Conservation (phyloP, 2,329 filamentous ascomycete species). For the Penicillium decumbens region DNA sequence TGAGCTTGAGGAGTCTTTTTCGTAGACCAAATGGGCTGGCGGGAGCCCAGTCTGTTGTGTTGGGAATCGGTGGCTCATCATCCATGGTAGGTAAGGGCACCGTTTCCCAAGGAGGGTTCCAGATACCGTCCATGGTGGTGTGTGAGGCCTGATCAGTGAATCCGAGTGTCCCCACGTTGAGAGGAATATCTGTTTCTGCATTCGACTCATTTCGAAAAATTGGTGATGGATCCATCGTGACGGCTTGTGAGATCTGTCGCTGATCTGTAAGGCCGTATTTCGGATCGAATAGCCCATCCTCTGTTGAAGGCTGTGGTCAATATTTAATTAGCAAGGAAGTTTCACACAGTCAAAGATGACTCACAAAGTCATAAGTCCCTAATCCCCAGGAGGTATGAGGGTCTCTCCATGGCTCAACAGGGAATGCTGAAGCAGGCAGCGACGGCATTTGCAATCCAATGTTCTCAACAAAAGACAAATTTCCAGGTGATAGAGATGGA, state of each 20-base stretch:
- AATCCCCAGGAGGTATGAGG: not conserved
- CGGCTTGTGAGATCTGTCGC: not conserved
- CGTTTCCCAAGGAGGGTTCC: not conserved
- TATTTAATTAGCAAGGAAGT: not conserved
- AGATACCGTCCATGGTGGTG: not conserved
- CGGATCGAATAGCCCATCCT: not conserved
- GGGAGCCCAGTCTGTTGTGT: not conserved
- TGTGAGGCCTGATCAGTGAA: not conserved
- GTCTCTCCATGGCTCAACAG: conserved; percentile 6
- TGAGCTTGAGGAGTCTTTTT: conserved; percentile 12
- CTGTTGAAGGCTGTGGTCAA: not conserved
- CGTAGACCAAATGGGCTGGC: not conserved
- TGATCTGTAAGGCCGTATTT: not conserved
- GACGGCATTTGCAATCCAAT: not conserved
- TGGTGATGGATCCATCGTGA: not conserved
- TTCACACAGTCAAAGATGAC: not conserved
- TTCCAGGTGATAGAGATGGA: not conserved
- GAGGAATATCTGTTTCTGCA: not conserved
- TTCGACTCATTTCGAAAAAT: not conserved
- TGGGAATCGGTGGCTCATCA: not conserved
- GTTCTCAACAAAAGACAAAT: not conserved
- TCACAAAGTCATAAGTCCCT: not conserved
- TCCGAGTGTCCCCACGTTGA: not conserved
- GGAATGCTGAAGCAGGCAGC: not conserved
- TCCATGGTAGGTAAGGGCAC: too few relatives aligned